These are phyloP conservation scores for Mycena polygramma DNA, from an alignment of 768 basidiomycete species.

Conservation along the genomic window DNA sequence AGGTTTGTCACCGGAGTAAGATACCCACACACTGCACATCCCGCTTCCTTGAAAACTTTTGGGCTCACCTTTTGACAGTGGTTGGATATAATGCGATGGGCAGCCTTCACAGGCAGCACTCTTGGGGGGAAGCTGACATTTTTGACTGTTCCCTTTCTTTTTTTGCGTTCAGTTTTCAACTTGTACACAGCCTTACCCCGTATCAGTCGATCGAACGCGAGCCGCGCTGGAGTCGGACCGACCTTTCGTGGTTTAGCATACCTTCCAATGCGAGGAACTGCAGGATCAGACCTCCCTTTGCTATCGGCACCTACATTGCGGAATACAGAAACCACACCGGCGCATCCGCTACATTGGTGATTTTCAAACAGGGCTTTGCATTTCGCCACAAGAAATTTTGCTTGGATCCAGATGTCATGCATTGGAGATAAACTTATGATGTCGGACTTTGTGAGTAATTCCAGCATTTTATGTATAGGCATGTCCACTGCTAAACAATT, in stretches of 20 bases:
- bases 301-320: neutral
- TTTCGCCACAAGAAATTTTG: too few relatives aligned
- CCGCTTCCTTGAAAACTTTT: neutral
- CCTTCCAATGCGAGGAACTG: too few relatives aligned
- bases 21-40: neutral
- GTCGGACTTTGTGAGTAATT: neutral
- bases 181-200: neutral
- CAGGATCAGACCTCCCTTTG: neutral
- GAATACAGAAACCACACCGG: neutral
- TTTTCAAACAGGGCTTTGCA: neutral
- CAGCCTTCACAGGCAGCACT: neutral
- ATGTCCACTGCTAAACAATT: neutral
- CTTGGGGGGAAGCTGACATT: neutral
- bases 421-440: neutral
- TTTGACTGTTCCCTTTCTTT: neutral
- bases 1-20: neutral
- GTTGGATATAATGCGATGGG: neutral
- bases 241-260: neutral
- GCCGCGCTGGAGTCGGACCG: neutral
- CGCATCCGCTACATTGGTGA: neutral
- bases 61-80: neutral
- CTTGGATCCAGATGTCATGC: neutral
- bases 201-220: neutral
- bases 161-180: neutral
- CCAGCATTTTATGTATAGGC: neutral